A percentile compares a stretch with the other conserved stretches of the same genome.
Conservation (phyloP, 805 yeast species). For the Yarrowia sp. region DNA sequence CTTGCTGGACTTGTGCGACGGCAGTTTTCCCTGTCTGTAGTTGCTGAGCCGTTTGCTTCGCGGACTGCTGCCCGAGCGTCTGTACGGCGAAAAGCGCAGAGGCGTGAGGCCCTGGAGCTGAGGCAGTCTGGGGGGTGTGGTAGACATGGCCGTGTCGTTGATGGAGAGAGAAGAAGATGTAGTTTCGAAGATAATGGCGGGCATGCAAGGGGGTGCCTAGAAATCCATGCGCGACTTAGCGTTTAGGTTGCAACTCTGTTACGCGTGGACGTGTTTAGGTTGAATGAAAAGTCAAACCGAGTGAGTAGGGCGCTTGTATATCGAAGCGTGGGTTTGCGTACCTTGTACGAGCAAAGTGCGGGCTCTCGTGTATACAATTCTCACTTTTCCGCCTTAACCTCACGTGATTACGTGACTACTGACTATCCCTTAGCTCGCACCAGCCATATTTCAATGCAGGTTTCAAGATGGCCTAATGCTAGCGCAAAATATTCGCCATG, state of each 20-base stretch:
- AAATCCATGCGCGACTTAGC: background rate
- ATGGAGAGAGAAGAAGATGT: too few species aligned
- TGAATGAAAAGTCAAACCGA: background rate
- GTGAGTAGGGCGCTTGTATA: too few species aligned
- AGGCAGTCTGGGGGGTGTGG: slow-evolving; percentile 23
- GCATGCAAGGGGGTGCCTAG: slow-evolving; percentile 20
- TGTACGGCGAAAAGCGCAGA: slow-evolving; percentile 24
- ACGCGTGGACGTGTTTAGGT: background rate
- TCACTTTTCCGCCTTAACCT: too few species aligned
- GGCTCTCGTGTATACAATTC: too few species aligned
- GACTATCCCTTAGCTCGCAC: too few species aligned
- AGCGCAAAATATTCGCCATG: too few species aligned
- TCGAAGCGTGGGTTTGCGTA: too few species aligned
- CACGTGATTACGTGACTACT: too few species aligned
- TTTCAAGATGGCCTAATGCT: too few species aligned
- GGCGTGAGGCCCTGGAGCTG: slow-evolving; percentile 25
- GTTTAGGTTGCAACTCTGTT: background rate
- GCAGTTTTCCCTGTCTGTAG: background rate
- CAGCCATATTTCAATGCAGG: too few species aligned
- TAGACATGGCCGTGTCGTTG: slow-evolving; percentile 2
- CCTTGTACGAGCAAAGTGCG: too few species aligned
- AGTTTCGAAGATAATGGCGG: too few species aligned
- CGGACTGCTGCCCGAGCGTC: background rate
- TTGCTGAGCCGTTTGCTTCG: slow-evolving; percentile 8
- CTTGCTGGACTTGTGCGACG: background rate